phyloP scores from a whole-genome alignment of 2,329 filamentous ascomycete genomes.

The Fusarium sp. region DNA sequence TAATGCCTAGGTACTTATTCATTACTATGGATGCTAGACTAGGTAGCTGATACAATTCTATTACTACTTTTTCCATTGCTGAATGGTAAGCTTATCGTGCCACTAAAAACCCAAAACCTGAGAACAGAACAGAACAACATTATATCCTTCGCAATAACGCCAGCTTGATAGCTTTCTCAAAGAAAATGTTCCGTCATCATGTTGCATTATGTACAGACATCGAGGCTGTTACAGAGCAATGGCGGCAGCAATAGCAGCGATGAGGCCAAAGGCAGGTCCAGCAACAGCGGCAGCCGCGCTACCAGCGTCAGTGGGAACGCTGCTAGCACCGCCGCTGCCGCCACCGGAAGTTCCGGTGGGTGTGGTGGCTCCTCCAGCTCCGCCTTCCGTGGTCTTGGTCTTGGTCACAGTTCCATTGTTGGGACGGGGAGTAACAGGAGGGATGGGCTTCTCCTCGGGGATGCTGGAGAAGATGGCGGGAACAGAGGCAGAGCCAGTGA shows the following conservation, averaged over 20 bases:
- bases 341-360: slow-evolving; percentile 18
- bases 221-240: slow-evolving; percentile 49
- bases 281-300: slow-evolving; percentile 41
- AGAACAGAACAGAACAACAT: slow-evolving; percentile 8
- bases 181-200: not conserved
- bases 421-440: slow-evolving; percentile 24
- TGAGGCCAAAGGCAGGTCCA: slow-evolving; percentile 47
- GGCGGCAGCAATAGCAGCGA: slow-evolving; percentile 49
- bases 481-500: slow-evolving; percentile 27
- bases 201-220: slow-evolving; percentile 2
- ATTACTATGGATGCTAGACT: slow-evolving; percentile 11
- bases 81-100: slow-evolving; percentile 14
- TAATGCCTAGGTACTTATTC: slow-evolving; percentile 6
- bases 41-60: slow-evolving; percentile 27
- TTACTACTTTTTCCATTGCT: slow-evolving; percentile 28
- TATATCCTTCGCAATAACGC: slow-evolving; percentile 10
- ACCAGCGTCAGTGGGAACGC: slow-evolving; percentile 26
- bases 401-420: slow-evolving; percentile 26
- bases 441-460: slow-evolving; percentile 12
- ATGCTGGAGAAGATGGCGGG: slow-evolving; percentile 35
- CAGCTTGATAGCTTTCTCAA: slow-evolving; percentile 1
- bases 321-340: slow-evolving; percentile 13
- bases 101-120: slow-evolving; percentile 2
- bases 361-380: slow-evolving; percentile 6
- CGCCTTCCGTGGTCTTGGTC: not conserved